Base-by-base conservation (phyloP, 352 stramenopile genomes). In the Phytopythium delawarense region DNA sequence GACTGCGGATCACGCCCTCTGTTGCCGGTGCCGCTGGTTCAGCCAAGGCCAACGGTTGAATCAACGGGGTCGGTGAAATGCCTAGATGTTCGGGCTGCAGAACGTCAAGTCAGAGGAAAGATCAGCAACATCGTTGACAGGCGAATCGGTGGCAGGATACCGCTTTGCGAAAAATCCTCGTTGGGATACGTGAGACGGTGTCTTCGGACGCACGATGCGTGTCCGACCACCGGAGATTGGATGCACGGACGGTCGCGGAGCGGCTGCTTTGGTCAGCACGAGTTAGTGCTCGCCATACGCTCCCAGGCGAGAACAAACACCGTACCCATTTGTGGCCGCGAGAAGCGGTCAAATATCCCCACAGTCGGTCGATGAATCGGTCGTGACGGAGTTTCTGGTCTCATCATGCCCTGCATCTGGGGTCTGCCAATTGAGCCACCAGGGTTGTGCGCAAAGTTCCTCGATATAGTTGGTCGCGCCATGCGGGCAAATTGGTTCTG, bases 191-290 rank as follows among this genome's bases (percentile, higher is more conserved):
- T 91, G 81, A 4, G 89, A 34, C n/a, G 84, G 84, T 2, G 81
- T 92, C 61, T 91, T 92, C 18, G 81, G 84, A 50, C 81, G 76
- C 57, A 89, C 49, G 11, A 91, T 84, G 4, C 79, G 78, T 57
- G 74, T 77, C 64, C 79, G 76, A 52, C 69, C 55, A 11, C 56
- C 68, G 15, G 71, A 67, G 0, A 91, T 64, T 37, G 71, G 65
- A 45, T 88, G 80, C 32, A 85, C 55, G 1, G 67, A 49, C 32
- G 75, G 63, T 18, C 76, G 76, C 30, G 62, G 66, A 16, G 67
- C 42, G 8, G 46, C 64, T 62, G 62, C 67, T 75, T 37, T 25
- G 11, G 44, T 34, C 20, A 51, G 18, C 16, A 28, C 2, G 40
- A 8, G 11, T 50, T 23, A 49, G 20, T 5, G 2, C 35, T 12